Base-by-base conservation (phyloP, 2,329 filamentous ascomycete genomes). In the Pestalotiopsis sp. region DNA sequence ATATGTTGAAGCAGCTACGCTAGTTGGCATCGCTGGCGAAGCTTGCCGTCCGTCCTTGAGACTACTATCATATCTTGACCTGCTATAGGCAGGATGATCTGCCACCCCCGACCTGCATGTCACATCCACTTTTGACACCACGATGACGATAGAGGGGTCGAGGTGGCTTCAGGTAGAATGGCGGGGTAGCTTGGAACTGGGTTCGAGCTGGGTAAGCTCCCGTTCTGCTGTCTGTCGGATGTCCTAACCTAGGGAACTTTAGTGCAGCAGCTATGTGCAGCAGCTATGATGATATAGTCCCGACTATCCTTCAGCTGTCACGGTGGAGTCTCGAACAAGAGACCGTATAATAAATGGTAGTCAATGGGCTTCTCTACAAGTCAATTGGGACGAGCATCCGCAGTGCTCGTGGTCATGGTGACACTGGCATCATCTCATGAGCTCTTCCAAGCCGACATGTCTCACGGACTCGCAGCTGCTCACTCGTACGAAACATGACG, bases 121-220 rank as follows among this genome's bases (percentile, higher is more conserved):
- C 58, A 61, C 35, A 58, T 24, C 55, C 55, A 20, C 26, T 20
- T 39, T 61, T 11, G 35, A 35, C 58, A 20, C 9, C 14, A 44
- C n/a, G n/a, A 63, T 63, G 60, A 63, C 60, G 60, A 63, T 63
- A 24, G 60, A 35, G 60, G 60, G 60, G 60, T 26, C 35, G 58
- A 35, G 26, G n/a, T 38, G 58, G 22, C 58, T 40, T 24, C 58
- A 22, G 58, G 17, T 35, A 30, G 56, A 38, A 61, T 48, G 60
- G 60, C 60, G 60, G 60, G 60, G 60, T 63, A 63, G 60, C 60
- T 63, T n/a, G 38, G 35, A 7, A 35, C 30, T 35, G 30, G 30
- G 30, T 35, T 35, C 30, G 7, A 35, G 30, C 30, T 35, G 30
- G 30, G 30, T 35, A 35, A 35, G 30, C 30, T 35, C 7, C 7